These are phyloP conservation scores for Erodium maritimum DNA, from an alignment of 345 rosid species.

Conservation along the genomic window DNA sequence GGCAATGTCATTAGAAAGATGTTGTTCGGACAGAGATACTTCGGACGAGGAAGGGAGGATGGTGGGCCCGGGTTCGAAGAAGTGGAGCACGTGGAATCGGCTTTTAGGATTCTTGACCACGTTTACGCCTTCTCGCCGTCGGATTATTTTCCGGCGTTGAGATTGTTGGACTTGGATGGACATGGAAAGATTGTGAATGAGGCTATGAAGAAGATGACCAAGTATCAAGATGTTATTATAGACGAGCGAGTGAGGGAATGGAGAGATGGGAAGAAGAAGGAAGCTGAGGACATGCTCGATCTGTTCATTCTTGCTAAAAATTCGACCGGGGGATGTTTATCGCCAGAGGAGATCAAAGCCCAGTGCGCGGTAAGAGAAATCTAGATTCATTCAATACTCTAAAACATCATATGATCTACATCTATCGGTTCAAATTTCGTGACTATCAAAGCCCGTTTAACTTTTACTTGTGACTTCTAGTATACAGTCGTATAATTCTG, in stretches of 20 bases:
- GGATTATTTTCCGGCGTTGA: conserved; percentile 33
- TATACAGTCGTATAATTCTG: no score
- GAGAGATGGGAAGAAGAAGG: conserved; percentile 14
- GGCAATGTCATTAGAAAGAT: conserved; percentile 14
- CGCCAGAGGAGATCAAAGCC: conserved; percentile 39
- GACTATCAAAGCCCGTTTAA: background rate
- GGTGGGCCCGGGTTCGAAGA: conserved; percentile 22
- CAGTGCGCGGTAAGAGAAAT: conserved; percentile 32
- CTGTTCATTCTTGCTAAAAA: conserved; percentile 20
- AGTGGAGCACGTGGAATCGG: conserved; percentile 26
- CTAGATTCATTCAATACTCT: no score
- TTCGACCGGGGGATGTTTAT: conserved; percentile 14
- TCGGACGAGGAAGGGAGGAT: conserved; percentile 11
- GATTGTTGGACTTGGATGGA: conserved; percentile 28
- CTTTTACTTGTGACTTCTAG: no score
- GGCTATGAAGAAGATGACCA: conserved; percentile 5
- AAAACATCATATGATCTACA: no score
- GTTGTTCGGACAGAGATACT: conserved; percentile 20
- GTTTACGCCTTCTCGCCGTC: conserved; percentile 35
- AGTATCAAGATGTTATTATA: conserved; percentile 28
- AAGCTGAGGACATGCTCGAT: conserved; percentile 34
- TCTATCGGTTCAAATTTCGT: background rate
- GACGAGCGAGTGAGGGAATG: conserved; percentile 22
- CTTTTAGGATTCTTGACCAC: conserved; percentile 22
- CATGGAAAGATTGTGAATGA: conserved; percentile 19